Evolutionary conservation across 495 filamentous ascomycete genomes (phyloP).

Genomic region (Sphaerosporella brunnea): DNA sequence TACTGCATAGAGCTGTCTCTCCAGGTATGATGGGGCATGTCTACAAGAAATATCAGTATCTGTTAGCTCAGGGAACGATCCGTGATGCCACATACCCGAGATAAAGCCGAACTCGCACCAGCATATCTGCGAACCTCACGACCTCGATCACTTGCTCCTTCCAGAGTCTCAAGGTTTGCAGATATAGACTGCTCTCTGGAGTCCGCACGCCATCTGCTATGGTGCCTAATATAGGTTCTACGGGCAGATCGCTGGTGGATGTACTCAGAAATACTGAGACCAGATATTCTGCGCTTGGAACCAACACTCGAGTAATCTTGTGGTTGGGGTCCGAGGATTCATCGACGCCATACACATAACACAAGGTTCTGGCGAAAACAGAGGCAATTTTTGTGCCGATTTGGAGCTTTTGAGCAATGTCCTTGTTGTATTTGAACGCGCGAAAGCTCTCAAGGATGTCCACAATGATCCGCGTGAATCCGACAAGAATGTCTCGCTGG

Average conservation of each 20-base stretch:
- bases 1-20: slow-evolving; percentile 61
- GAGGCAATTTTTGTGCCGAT: slow-evolving; percentile 38
- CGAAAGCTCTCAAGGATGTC: slow-evolving; percentile 67
- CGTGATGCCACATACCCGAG: slow-evolving; percentile 30
- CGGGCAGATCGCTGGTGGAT: slow-evolving; percentile 47
- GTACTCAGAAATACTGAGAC: slow-evolving; percentile 56
- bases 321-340: slow-evolving; percentile 33
- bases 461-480: slow-evolving; percentile 51
- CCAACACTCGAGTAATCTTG: slow-evolving; percentile 47
- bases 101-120: slow-evolving; percentile 51
- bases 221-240: slow-evolving; percentile 58
- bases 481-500: slow-evolving; percentile 51
- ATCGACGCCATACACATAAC: slow-evolving; percentile 55
- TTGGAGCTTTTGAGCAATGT: slow-evolving; percentile 15
- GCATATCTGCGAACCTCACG: slow-evolving; percentile 45
- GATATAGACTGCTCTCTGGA: slow-evolving; percentile 45
- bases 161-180: slow-evolving; percentile 38
- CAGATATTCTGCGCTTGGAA: slow-evolving; percentile 53
- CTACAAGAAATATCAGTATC: slow-evolving; percentile 10
- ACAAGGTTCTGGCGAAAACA: slow-evolving; percentile 52
- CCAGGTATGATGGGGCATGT: slow-evolving; percentile 41
- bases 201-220: slow-evolving; percentile 49
- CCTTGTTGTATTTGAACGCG: slow-evolving; percentile 61
- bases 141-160: slow-evolving; percentile 45
- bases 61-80: background rate